Evolutionary conservation across 2,329 filamentous ascomycete genomes (phyloP).

Genomic region (Alternaria dauci): DNA sequence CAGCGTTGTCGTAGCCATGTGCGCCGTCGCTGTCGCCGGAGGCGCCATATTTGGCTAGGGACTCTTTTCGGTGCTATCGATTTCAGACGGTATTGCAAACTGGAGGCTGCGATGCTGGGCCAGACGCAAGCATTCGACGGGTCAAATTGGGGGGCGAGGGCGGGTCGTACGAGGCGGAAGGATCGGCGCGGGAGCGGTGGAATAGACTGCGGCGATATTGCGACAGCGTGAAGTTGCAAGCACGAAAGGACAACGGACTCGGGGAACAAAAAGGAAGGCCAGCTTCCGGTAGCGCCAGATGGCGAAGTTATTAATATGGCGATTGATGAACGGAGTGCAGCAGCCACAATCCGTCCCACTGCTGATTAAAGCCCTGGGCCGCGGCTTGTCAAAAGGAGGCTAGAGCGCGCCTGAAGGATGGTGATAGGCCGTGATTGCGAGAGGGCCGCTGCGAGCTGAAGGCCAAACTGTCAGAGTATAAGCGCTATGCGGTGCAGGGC

Average conservation of each 20-base stretch:
- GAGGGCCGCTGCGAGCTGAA: conserved; percentile 19
- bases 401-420: conserved; percentile 23
- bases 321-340: conserved; percentile 20
- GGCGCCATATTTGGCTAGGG: conserved; percentile 37
- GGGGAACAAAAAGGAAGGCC: conserved; percentile 35
- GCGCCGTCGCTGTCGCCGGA: conserved; percentile 52
- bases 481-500: conserved; percentile 6
- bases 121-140: conserved; percentile 7
- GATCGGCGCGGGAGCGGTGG: conserved; percentile 14
- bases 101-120: conserved; percentile 1
- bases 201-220: conserved; percentile 15
- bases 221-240: conserved; percentile 19
- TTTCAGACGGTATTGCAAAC: conserved; percentile 4
- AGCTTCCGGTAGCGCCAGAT: conserved; percentile 42
- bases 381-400: conserved; percentile 28
- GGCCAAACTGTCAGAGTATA: conserved; percentile 10
- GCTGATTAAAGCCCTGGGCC: conserved; percentile 25
- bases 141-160: conserved; percentile 27
- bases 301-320: conserved; percentile 32
- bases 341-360: conserved; percentile 24
- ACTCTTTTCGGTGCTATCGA: conserved; percentile 8
- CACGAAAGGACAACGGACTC: conserved; percentile 9
- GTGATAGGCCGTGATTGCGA: conserved; percentile 29
- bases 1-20: conserved; percentile 87
- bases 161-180: conserved; percentile 24